Conservation (phyloP, 2,329 filamentous ascomycete species). For the Cladosporium austrohemisphaericum region DNA sequence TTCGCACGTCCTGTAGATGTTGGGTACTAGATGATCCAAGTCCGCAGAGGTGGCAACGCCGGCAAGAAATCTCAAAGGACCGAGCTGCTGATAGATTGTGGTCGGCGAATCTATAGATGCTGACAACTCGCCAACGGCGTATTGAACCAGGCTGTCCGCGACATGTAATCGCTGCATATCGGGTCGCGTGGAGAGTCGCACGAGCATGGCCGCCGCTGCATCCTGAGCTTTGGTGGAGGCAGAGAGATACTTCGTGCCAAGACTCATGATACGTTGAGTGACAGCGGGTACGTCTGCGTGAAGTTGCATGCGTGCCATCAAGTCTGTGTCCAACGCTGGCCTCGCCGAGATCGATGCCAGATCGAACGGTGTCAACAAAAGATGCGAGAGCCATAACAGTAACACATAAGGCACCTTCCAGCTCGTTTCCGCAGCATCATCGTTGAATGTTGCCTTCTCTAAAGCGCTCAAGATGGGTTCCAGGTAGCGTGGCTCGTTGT, state of each 20-base stretch:
- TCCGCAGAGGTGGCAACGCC: conserved; percentile 69
- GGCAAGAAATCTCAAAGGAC: conserved; percentile 73
- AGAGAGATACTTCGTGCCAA: conserved; percentile 68
- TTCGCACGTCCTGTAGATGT: conserved; percentile 64
- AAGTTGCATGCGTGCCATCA: conserved; percentile 35
- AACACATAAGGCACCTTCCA: conserved; percentile 92
- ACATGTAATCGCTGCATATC: conserved; percentile 83
- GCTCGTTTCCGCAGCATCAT: conserved; percentile 4
- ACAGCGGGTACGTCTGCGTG: conserved; percentile 64
- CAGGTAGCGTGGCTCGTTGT: conserved; percentile 81
- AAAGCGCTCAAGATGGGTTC: conserved; percentile 66
- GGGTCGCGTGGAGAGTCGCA: conserved; percentile 73
- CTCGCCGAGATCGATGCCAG: conserved; percentile 70
- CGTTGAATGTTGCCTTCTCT: conserved; percentile 18
- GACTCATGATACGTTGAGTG: conserved; percentile 63
- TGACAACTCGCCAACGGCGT: conserved; percentile 62
- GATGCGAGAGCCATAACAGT: conserved; percentile 68
- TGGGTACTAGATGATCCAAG: conserved; percentile 62
- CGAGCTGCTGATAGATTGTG: conserved; percentile 70
- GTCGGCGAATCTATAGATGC: conserved; percentile 27
- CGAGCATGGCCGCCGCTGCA: conserved; percentile 77
- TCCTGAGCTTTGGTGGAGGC: conserved; percentile 82
- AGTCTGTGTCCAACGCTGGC: not conserved
- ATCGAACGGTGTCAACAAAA: conserved; percentile 74
- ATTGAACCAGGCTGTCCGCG: conserved; percentile 63